Conservation (phyloP, 2,329 filamentous ascomycete genomes). For the Sporothrix schenckii region DNA sequence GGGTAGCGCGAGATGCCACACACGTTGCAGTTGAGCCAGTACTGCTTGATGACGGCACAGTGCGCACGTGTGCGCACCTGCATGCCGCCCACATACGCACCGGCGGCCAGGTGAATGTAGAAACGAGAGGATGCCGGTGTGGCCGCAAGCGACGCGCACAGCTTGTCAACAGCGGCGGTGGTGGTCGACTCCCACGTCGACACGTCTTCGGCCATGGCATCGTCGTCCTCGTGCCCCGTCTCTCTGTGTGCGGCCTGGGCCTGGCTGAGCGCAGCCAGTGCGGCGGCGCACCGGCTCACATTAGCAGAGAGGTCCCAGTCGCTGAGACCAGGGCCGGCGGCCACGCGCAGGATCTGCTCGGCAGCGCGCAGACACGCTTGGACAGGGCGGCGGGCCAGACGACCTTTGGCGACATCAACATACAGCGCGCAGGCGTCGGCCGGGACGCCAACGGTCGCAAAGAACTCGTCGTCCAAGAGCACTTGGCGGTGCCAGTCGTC, state of each 20-base stretch:
- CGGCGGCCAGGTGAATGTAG: constrained; percentile 47
- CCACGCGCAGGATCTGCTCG: constrained; percentile 37
- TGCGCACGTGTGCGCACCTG: constrained; percentile 42
- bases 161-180: constrained; percentile 42
- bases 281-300: constrained; percentile 45
- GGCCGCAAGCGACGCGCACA: constrained; percentile 44
- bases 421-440: constrained; percentile 46
- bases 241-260: constrained; percentile 11
- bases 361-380: constrained; percentile 39
- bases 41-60: constrained; percentile 44
- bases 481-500: constrained; percentile 49
- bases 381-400: constrained; percentile 30
- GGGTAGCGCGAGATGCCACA: constrained; percentile 46
- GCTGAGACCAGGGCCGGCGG: not conserved
- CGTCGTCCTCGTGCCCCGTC: not conserved
- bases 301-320: constrained; percentile 40
- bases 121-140: constrained; percentile 44
- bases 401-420: constrained; percentile 41
- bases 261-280: constrained; percentile 40
- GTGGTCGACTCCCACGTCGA: constrained; percentile 35
- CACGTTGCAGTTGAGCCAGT: constrained; percentile 47
- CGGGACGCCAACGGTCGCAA: constrained; percentile 46
- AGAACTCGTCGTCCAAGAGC: constrained; percentile 42
- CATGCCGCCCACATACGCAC: constrained; percentile 46
- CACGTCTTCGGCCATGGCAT: constrained; percentile 5